Percentiles rank a stretch among this genome's conserved stretches.
Evolutionary conservation across 352 stramenopile species (phyloP).

Genomic region (Globisporangium lucens): DNA sequence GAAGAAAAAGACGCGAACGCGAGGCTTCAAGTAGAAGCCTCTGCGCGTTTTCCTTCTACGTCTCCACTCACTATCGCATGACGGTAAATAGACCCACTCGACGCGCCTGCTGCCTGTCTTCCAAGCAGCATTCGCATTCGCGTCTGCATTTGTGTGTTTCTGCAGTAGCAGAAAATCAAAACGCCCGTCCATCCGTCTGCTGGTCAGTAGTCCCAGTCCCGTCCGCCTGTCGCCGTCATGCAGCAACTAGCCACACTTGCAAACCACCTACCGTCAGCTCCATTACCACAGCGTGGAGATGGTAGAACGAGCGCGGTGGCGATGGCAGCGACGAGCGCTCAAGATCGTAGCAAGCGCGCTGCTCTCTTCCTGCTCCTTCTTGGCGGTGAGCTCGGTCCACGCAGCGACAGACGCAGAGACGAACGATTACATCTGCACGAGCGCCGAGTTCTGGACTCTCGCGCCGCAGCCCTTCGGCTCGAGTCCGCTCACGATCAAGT

Average conservation of each 20-base stretch:
- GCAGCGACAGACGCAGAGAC: conserved; percentile 16
- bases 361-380: not conserved
- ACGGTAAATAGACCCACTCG: too few relatives aligned
- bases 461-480: conserved; percentile 42
- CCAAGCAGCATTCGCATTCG: too few relatives aligned
- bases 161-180: too few relatives aligned
- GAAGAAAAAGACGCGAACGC: too few relatives aligned
- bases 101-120: too few relatives aligned
- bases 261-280: not conserved
- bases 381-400: not conserved
- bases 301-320: not conserved
- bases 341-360: conserved; percentile 1
- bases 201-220: not conserved
- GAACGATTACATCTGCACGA: conserved; percentile 51
- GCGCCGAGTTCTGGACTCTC: conserved; percentile 48
- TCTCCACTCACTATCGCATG: too few relatives aligned
- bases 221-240: not conserved
- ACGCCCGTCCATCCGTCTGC: too few relatives aligned
- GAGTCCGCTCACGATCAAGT: conserved; percentile 59
- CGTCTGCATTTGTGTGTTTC: too few relatives aligned
- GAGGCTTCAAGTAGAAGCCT: too few relatives aligned
- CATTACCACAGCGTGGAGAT: not conserved
- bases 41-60: too few relatives aligned
- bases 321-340: not conserved
- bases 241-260: not conserved